Percentiles rank a stretch among this genome's conserved stretches.
Evolutionary conservation across 192 early-diverging fungal genomes (phyloP).

Genomic region (Mortierella hygrophila): DNA sequence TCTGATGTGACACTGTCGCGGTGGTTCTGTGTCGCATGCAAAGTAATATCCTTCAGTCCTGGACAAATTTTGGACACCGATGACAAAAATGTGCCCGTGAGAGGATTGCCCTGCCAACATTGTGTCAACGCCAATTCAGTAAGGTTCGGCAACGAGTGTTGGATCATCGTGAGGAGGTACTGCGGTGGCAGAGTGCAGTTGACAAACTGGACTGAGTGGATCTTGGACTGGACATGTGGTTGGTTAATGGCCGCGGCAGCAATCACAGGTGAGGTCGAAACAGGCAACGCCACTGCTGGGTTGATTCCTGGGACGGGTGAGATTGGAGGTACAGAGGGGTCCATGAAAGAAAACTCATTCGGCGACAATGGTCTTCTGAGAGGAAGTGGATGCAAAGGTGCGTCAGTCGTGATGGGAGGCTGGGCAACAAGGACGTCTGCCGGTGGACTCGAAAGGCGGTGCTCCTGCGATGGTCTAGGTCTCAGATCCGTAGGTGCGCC

Average conservation of each 20-base stretch:
- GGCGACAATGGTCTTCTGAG: not conserved
- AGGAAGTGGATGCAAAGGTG: not conserved
- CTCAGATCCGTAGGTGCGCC: conserved; percentile 43
- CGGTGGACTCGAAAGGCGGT: not conserved
- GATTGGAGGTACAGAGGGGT: not conserved
- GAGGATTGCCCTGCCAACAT: conserved; percentile 41
- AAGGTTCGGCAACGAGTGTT: conserved; percentile 38
- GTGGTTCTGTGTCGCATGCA: conserved; percentile 46
- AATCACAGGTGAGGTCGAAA: not conserved
- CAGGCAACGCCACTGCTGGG: not conserved
- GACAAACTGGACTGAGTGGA: conserved; percentile 37
- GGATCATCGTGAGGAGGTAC: conserved; percentile 48
- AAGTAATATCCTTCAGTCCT: conserved; percentile 11
- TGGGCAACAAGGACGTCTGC: not conserved
- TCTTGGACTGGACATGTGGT: conserved; percentile 18
- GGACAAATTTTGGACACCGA: conserved; percentile 34
- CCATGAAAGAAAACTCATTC: not conserved
- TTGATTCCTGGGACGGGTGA: conserved; percentile 16
- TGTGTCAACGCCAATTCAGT: conserved; percentile 25
- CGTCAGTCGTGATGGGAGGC: not conserved
- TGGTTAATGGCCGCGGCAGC: not conserved
- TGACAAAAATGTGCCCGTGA: conserved; percentile 9
- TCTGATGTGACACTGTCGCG: conserved; percentile 21
- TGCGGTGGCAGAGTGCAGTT: conserved; percentile 42
- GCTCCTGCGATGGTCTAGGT: not conserved